Evolutionary conservation across 192 early-diverging fungal species (phyloP), one percentile per base, ranked within the genome.

Genomic region (Spizellomyces sp.): DNA sequence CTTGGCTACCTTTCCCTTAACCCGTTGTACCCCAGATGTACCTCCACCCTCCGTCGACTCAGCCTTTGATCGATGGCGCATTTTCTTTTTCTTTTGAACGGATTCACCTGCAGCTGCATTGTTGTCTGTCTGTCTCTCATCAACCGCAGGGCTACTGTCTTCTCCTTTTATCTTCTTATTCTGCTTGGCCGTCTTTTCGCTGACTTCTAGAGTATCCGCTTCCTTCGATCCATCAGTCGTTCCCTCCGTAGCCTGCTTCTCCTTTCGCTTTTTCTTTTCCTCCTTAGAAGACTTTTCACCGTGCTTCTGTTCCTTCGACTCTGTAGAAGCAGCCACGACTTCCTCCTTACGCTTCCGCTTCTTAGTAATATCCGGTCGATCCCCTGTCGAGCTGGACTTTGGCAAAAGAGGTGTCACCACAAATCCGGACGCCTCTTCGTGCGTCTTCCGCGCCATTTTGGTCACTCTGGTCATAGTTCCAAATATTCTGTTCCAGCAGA

Each of bases 391-490:
- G 50, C 4, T 54, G 17, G 66, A 80, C 63, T 76, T 84, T 14
- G 70, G 71, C 78, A 81, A 73, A 72, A 84, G 67, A 44, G 87
- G 84, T 64, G 62, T 79, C 22, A 76, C 44, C 68, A 63, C 58
- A 77, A 87, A 86, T 55, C 70, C 66, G 5, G 81, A 74, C 6
- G 82, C 83, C 43, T 80, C 78, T 12, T 78, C 77, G 46, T 86
- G 84, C 66, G 75, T 74, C 70, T 84, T 86, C 22, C 84, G 82
- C 21, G 78, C 79, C 36, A 78, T 73, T 74, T 85, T 86, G 45
- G 88, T 86, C 17, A 85, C 66, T 17, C 88, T 79, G 8, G 86
- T 86, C 88, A 90, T 89, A 7, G n/a, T 65, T 15, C 10, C 59
- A 54, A 54, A 4, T 19, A 19, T 54, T 54, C 27, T 36, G 27